Conservation (phyloP, 2,329 filamentous ascomycete genomes). For the Fusarium illudens region DNA sequence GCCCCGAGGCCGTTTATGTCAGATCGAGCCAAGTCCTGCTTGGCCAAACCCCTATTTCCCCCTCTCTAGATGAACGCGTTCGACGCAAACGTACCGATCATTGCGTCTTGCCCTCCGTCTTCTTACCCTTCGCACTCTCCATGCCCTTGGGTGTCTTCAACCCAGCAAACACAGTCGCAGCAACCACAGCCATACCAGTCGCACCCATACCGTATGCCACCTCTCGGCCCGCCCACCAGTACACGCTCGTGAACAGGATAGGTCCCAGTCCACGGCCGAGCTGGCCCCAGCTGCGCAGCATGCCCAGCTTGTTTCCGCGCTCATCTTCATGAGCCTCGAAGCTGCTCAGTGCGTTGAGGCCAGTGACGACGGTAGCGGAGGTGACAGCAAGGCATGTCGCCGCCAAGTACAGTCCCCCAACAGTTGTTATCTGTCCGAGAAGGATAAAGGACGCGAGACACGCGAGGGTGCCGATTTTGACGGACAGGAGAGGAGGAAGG, state of each 20-base stretch:
- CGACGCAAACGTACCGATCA: constrained; percentile 5
- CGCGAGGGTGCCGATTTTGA: constrained; percentile 79
- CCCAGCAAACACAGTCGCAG: constrained; percentile 72
- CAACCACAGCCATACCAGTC: constrained; percentile 79
- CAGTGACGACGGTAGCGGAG: constrained; percentile 93
- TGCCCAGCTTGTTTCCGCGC: constrained; percentile 85
- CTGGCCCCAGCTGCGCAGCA: constrained; percentile 84
- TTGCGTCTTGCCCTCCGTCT: constrained; percentile 27
- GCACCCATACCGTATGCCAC: constrained; percentile 85
- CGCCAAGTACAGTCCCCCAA: constrained; percentile 78
- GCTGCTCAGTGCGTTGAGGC: constrained; percentile 88
- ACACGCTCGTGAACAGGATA: constrained; percentile 89
- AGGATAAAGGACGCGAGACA: constrained; percentile 84
- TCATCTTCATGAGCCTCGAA: constrained; percentile 85
- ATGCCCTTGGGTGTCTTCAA: constrained; percentile 68
- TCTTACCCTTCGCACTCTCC: constrained; percentile 28
- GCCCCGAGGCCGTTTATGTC: background rate
- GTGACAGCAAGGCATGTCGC: constrained; percentile 88
- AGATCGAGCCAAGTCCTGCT: constrained; percentile 29
- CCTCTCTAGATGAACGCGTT: background rate
- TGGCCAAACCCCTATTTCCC: constrained; percentile 8
- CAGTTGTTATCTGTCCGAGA: constrained; percentile 73
- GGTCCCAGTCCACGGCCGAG: constrained; percentile 87
- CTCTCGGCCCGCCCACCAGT: constrained; percentile 97
- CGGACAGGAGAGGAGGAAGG: constrained; percentile 79